Evolutionary conservation across 441 rosid species (phyloP).

Genomic region (Euphorbia corollata): DNA sequence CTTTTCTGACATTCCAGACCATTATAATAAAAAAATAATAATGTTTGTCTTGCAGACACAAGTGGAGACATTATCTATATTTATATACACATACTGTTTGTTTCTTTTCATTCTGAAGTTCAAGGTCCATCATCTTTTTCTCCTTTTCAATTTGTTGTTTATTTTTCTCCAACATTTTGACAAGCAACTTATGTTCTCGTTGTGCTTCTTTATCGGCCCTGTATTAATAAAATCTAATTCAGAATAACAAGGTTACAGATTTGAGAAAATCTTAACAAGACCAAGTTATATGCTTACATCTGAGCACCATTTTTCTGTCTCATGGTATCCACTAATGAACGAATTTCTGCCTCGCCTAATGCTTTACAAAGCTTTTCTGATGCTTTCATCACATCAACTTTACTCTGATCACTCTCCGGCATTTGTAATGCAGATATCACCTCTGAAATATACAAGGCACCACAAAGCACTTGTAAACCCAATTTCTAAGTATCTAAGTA

Average conservation of each 20-base stretch:
- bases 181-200: constrained; percentile 46
- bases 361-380: constrained; percentile 60
- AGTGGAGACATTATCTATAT: not conserved
- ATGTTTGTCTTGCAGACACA: not conserved
- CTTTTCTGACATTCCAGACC: not conserved
- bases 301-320: constrained; percentile 43
- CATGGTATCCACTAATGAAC: constrained; percentile 44
- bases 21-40: not conserved
- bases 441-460: constrained; percentile 37
- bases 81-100: constrained; percentile 39
- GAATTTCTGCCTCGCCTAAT: constrained; percentile 51
- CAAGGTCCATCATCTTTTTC: constrained; percentile 59
- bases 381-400: constrained; percentile 38
- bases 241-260: constrained; percentile 1
- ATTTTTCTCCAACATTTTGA: constrained; percentile 60
- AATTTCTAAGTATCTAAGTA: not conserved
- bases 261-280: constrained; percentile 4
- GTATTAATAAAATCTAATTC: constrained; percentile 13
- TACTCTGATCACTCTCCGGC: constrained; percentile 30
- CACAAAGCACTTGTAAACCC: not conserved
- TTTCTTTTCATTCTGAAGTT: constrained; percentile 49
- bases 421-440: constrained; percentile 48
- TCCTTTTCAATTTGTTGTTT: constrained; percentile 67
- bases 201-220: constrained; percentile 65
- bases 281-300: constrained; percentile 35